Percentiles rank a stretch among this genome's conserved stretches.
Conservation (phyloP, 805 yeast genomes). For the Nakazawaea siamensis region DNA sequence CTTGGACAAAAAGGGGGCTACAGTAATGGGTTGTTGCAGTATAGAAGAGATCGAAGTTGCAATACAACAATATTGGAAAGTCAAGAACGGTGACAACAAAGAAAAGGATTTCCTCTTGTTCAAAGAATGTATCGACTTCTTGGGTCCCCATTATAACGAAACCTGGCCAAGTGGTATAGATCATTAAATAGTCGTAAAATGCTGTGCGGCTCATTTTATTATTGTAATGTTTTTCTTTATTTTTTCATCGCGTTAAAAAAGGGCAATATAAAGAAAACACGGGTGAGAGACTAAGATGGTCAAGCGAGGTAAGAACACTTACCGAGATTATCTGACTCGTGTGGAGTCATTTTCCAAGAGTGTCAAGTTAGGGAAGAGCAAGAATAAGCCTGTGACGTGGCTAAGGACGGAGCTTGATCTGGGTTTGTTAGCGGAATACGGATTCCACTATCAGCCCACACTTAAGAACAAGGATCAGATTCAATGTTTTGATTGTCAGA, state of each 20-base stretch:
- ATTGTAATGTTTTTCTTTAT: no score
- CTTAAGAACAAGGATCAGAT: slow-evolving; percentile 4
- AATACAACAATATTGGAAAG: slow-evolving; percentile 43
- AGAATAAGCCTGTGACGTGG: slow-evolving; percentile 4
- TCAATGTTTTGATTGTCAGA: slow-evolving; percentile 4
- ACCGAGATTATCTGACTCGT: slow-evolving; percentile 1
- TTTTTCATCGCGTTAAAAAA: no score
- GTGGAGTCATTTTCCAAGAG: slow-evolving; percentile 3
- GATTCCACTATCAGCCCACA: slow-evolving; percentile 8
- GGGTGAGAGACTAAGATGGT: no score
- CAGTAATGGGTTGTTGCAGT: slow-evolving; percentile 74
- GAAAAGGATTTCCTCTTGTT: slow-evolving; percentile 35
- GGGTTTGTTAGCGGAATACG: slow-evolving; percentile 2
- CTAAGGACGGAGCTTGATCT: not conserved
- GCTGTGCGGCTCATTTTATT: no score
- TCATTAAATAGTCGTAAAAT: no score
- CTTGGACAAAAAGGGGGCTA: slow-evolving; percentile 40
- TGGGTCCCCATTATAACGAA: slow-evolving; percentile 52
- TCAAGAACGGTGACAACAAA: slow-evolving; percentile 24
- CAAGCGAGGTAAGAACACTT: no score
- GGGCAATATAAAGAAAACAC: no score
- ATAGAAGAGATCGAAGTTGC: slow-evolving; percentile 59
- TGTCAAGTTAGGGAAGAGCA: slow-evolving; percentile 5
- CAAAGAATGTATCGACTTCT: slow-evolving; percentile 30
- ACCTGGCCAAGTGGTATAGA: slow-evolving; percentile 45